phyloP scores from a whole-genome alignment of 179 eudicot species.

The Drosera spatulata region DNA sequence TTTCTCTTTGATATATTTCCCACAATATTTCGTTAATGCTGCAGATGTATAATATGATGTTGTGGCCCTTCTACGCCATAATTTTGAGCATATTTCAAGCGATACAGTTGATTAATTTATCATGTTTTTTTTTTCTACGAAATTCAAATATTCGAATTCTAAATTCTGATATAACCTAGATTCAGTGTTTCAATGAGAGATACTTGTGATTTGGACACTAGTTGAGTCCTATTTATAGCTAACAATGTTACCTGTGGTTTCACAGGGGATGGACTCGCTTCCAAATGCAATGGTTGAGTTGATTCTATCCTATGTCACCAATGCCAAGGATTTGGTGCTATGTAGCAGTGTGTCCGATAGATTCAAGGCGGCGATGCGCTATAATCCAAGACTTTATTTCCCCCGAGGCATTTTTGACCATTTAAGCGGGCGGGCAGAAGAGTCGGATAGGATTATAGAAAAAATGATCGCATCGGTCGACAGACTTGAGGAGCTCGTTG shows the following conservation, averaged over 20 bases:
- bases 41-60: no score
- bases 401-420: constrained; percentile 67
- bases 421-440: constrained; percentile 14
- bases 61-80: no score
- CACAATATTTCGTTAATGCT: no score
- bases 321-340: constrained; percentile 78
- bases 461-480: constrained; percentile 37
- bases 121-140: no score
- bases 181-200: no score
- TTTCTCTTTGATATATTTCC: no score
- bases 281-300: constrained; percentile 74
- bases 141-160: no score
- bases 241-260: constrained; percentile 18
- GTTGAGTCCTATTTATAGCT: background rate
- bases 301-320: constrained; percentile 59
- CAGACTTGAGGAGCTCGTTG: constrained; percentile 66
- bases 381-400: constrained; percentile 56
- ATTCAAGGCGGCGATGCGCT: constrained; percentile 77
- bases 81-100: no score
- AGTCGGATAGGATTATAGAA: constrained; percentile 37
- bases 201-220: background rate
- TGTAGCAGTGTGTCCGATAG: constrained; percentile 63
- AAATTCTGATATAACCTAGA: no score
- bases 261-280: constrained; percentile 64
- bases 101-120: no score